Percentiles rank a stretch among this genome's conserved stretches.
Evolutionary conservation across 495 filamentous ascomycete species (phyloP).

Genomic region (Talaromyces wortmannii): DNA sequence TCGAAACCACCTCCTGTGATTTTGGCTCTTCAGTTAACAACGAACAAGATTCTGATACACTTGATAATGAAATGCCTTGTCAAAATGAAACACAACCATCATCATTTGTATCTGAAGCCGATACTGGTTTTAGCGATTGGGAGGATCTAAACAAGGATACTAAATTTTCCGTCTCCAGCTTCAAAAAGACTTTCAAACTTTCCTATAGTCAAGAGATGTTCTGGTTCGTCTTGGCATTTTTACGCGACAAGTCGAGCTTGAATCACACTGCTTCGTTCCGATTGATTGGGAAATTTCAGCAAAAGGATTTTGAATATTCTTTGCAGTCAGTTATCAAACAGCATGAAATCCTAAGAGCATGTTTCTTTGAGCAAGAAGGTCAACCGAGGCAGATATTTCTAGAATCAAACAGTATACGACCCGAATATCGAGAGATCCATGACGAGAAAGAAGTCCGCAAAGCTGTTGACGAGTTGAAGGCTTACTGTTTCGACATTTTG

Average conservation of each 20-base stretch:
- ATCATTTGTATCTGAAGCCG: not conserved
- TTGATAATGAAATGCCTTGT: not conserved
- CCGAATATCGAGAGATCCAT: conserved; percentile 5
- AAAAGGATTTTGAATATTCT: conserved; percentile 17
- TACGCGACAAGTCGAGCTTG: not conserved
- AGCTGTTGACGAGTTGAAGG: conserved; percentile 9
- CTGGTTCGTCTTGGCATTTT: not conserved
- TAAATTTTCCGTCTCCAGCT: not conserved
- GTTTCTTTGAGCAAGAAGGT: conserved; percentile 15
- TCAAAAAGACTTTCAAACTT: not conserved
- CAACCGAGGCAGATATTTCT: conserved; percentile 12
- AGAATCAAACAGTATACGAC: not conserved
- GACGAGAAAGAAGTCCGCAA: conserved; percentile 5
- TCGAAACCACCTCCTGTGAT: not conserved
- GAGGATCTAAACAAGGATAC: not conserved
- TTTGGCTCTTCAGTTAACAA: not conserved
- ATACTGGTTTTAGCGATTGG: not conserved
- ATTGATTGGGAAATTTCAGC: conserved; percentile 6
- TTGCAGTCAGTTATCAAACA: conserved; percentile 12
- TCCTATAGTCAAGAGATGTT: not conserved
- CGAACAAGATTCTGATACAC: not conserved
- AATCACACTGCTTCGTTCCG: not conserved
- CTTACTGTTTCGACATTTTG: conserved; percentile 22
- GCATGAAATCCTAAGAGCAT: conserved; percentile 33
- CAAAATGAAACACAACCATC: not conserved